Percentiles rank a stretch among this genome's conserved stretches.
phyloP scores from a whole-genome alignment of 2,329 filamentous ascomycete genomes.

The Verticillium alfalfae region DNA sequence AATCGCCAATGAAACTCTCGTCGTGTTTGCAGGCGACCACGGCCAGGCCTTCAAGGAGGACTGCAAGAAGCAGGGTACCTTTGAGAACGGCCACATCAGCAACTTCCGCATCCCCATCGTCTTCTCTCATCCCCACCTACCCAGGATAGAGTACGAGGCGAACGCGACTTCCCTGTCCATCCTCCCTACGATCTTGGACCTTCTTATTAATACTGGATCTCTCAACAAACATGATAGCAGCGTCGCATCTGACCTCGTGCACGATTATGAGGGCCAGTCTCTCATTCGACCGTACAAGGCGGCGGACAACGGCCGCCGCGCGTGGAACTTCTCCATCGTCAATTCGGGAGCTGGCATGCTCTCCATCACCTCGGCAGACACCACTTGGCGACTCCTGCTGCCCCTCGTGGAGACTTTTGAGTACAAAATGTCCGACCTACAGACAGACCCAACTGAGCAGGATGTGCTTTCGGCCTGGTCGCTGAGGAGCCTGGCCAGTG shows the following conservation, averaged over 20 bases:
- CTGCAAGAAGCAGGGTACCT: conserved; percentile 26
- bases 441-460: conserved; percentile 9
- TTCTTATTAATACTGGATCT: conserved; percentile 32
- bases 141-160: conserved; percentile 29
- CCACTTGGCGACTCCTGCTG: conserved; percentile 12
- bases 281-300: conserved; percentile 33
- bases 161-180: conserved; percentile 35
- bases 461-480: conserved; percentile 7
- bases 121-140: conserved; percentile 35
- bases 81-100: conserved; percentile 35
- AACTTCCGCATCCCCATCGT: conserved; percentile 37
- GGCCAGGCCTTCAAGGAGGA: conserved; percentile 36
- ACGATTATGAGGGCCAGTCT: conserved; percentile 39
- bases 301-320: conserved; percentile 22
- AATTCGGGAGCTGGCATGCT: conserved; percentile 15
- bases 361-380: conserved; percentile 11
- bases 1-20: conserved; percentile 36
- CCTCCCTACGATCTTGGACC: conserved; percentile 37
- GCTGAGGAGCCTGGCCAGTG: conserved; percentile 5
- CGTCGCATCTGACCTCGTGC: conserved; percentile 30
- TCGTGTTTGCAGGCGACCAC: conserved; percentile 38
- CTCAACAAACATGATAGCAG: conserved; percentile 22
- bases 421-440: conserved; percentile 12
- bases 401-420: conserved; percentile 13
- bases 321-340: conserved; percentile 52